Base-by-base conservation (phyloP, 2,329 filamentous ascomycete genomes). In the Cladosporium oxysporum region DNA sequence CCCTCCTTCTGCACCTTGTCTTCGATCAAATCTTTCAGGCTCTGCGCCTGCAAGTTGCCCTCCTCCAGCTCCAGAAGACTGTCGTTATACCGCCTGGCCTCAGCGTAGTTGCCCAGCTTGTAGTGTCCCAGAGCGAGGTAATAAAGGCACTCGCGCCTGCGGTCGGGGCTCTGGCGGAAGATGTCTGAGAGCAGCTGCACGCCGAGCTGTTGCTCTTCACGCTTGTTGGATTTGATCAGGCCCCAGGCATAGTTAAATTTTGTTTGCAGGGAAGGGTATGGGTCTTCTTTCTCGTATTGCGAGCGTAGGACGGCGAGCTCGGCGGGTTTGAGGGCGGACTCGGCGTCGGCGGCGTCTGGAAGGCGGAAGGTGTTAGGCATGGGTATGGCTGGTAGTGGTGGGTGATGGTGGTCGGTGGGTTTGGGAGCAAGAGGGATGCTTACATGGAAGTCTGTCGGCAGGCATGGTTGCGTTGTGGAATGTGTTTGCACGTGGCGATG, bases 171-270 rank as follows among this genome's bases (percentile, higher is more conserved):
- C 66, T 90, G 89, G 77, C 94, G 92, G 85, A 98, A 99, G 81
- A 99, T 99, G 72, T 98, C 94, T 72, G 92, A 93, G 66, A 98
- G 90, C 37, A 98, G 87, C 71, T 92, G 92, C 69, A 98, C 93
- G 74, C 94, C 94, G 79, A 95, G 89, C 83, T 98, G 94, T 79
- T 98, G 94, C 74, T 99, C 93, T 77, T 84, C 79, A 71, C 95
- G 91, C 62, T 84, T 81, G 77, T 88, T 89, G 68, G 94, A 97
- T 84, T 98, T 99, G 74, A 99, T 97, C 71, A 99, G 87, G 71
- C 95, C 95, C 95, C 95, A 99, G 77, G 95, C 94, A 79, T 94
- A 98, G 88, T 99, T 99, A 87, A 99, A 99, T 79, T 98, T 98
- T 68, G 95, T 99, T 80, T 99, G 95, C 49, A 99, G 87, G 67